Conservation (phyloP, 495 filamentous ascomycete species). For the Lasiosphaeria hispida region DNA sequence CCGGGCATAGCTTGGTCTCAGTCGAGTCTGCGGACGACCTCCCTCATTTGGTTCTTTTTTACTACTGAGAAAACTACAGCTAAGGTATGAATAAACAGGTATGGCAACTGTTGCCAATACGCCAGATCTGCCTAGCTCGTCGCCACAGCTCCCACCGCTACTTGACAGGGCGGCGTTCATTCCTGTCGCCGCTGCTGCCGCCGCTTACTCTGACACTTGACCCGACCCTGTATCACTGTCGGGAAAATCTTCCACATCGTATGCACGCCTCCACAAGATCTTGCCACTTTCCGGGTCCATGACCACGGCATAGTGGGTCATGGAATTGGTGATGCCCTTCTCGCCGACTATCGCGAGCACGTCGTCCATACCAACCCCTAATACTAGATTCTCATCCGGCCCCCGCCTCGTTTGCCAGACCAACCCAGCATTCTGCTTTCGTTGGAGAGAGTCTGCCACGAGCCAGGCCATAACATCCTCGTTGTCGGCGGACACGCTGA, state of each 20-base stretch:
- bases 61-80: no score
- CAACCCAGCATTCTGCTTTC: conserved; percentile 1
- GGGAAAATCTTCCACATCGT: conserved; percentile 9
- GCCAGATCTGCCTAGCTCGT: no score
- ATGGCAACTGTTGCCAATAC: no score
- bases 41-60: no score
- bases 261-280: conserved; percentile 20
- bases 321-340: conserved; percentile 15
- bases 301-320: conserved; percentile 24
- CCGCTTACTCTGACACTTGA: no score
- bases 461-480: conserved; percentile 11
- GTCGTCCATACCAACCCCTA: conserved; percentile 10
- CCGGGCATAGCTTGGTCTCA: no score
- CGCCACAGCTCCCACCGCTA: no score
- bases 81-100: no score
- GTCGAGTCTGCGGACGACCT: no score
- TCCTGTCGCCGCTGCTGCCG: no score
- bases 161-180: no score
- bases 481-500: conserved; percentile 23
- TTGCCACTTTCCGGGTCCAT: conserved; percentile 19
- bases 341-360: conserved; percentile 12
- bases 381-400: not conserved
- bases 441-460: conserved; percentile 9
- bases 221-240: no score
- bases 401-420: conserved; percentile 2